phyloP scores from a whole-genome alignment of 2,329 filamentous ascomycete species.

The Colletotrichum lini region DNA sequence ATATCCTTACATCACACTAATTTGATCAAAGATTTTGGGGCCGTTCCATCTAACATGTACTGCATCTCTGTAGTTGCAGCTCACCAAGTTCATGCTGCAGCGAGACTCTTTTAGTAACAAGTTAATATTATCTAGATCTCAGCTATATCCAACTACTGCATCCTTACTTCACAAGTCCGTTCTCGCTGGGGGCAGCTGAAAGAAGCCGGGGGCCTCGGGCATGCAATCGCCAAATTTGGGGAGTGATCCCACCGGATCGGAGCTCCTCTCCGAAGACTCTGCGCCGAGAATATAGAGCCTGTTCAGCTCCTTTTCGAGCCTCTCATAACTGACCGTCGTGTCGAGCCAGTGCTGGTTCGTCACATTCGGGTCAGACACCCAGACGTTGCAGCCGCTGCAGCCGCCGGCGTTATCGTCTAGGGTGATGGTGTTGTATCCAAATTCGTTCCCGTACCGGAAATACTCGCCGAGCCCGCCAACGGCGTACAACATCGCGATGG shows the following conservation, averaged over 20 bases:
- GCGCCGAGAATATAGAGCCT: conserved; percentile 49
- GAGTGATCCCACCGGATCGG: conserved; percentile 1
- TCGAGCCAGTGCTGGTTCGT: conserved; percentile 58
- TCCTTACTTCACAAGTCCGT: background rate
- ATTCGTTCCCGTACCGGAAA: conserved; percentile 54
- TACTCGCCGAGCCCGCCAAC: conserved; percentile 52
- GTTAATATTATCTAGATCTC: background rate
- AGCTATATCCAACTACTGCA: background rate
- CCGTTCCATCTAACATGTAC: too few relatives aligned
- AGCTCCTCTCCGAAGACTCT: conserved; percentile 19
- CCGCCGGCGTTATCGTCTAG: background rate
- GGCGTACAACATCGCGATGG: conserved; percentile 57
- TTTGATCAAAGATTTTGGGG: too few relatives aligned
- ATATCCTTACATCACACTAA: too few relatives aligned
- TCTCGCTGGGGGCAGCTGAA: background rate
- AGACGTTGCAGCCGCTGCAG: conserved; percentile 57
- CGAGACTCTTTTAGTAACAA: background rate
- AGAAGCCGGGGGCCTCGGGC: background rate
- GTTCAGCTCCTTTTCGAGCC: conserved; percentile 49
- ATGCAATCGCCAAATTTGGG: conserved; percentile 28
- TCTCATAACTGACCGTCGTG: conserved; percentile 48
- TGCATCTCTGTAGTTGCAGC: too few relatives aligned
- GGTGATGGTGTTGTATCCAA: conserved; percentile 58
- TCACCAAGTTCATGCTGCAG: too few relatives aligned
- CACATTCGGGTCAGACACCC: conserved; percentile 54